A percentile compares a stretch with the other conserved stretches of the same genome.
Evolutionary conservation across 345 rosid genomes (phyloP).

Genomic region (Citropsis articulata): DNA sequence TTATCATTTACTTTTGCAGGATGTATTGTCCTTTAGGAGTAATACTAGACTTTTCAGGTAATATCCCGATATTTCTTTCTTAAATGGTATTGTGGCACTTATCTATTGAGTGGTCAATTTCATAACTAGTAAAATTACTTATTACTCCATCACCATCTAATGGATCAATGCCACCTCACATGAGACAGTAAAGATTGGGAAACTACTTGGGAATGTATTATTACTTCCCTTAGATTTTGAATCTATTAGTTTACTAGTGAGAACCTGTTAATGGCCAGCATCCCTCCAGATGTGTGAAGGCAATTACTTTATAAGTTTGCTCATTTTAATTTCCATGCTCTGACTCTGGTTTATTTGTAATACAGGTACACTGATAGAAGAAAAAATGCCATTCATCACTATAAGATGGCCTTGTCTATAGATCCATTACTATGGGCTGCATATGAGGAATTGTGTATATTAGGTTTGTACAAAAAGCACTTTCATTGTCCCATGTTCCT

Average conservation of each 20-base stretch:
- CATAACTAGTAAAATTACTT: too few species aligned
- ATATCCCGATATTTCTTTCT: too few species aligned
- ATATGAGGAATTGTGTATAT: constrained; percentile 81
- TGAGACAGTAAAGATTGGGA: too few species aligned
- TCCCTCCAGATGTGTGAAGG: neutral
- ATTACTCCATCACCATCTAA: too few species aligned
- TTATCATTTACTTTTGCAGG: constrained; percentile 11
- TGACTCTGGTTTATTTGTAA: constrained; percentile 12
- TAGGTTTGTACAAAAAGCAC: constrained; percentile 53
- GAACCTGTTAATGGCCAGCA: neutral
- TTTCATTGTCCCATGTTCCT: constrained; percentile 1
- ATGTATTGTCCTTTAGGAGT: neutral
- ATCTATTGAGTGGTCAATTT: too few species aligned
- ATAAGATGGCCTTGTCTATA: constrained; percentile 73
- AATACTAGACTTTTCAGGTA: too few species aligned
- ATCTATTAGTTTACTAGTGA: neutral
- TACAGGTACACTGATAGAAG: constrained; percentile 91
- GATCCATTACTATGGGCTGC: constrained; percentile 98
- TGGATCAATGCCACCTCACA: too few species aligned
- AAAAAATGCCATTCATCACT: constrained; percentile 76
- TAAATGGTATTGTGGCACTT: too few species aligned
- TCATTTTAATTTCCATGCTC: neutral
- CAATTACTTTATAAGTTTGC: neutral
- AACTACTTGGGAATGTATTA: too few species aligned
- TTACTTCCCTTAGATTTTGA: constrained; percentile 4